Conservation (phyloP, 108 stramenopile species). For the Cyclostephanos tholiformis region DNA sequence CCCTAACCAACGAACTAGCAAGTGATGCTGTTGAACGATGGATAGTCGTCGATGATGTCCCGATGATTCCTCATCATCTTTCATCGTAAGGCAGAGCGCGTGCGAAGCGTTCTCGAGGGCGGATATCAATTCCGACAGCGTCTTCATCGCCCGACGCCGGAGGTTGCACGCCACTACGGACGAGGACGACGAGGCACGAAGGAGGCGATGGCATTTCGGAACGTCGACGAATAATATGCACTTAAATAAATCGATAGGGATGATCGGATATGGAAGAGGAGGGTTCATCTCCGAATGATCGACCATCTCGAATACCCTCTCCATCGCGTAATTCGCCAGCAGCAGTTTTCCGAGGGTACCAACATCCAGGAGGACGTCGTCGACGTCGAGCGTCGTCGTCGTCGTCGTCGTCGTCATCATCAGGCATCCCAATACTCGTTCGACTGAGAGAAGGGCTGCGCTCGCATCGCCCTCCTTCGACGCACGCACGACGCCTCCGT, state of each 20-base stretch:
- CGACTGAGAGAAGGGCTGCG: neutral
- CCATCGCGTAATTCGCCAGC: conserved; percentile 23
- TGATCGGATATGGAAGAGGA: neutral
- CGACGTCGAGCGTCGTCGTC: neutral
- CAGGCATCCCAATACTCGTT: conserved; percentile 16
- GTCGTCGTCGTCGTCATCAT: conserved; percentile 1
- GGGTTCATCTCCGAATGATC: neutral
- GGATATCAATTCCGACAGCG: conserved; percentile 20
- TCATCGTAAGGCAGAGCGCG: conserved; percentile 6
- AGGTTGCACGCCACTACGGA: neutral
- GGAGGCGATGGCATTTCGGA: conserved; percentile 31
- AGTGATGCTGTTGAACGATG: conserved; percentile 37
- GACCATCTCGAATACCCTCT: conserved; percentile 10
- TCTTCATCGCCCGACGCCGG: conserved; percentile 14
- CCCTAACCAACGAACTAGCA: conserved; percentile 32
- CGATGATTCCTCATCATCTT: neutral
- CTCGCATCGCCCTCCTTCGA: neutral
- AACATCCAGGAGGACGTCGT: neutral
- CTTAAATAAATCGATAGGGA: conserved; percentile 18
- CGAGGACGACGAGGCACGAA: conserved; percentile 4
- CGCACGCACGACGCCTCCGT: neutral
- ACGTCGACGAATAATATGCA: conserved; percentile 22
- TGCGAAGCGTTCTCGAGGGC: conserved; percentile 20
- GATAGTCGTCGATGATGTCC: conserved; percentile 4
- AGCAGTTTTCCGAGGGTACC: conserved; percentile 28